Conservation (phyloP, 257 asterid genomes). For the Capsicum baccatum region DNA sequence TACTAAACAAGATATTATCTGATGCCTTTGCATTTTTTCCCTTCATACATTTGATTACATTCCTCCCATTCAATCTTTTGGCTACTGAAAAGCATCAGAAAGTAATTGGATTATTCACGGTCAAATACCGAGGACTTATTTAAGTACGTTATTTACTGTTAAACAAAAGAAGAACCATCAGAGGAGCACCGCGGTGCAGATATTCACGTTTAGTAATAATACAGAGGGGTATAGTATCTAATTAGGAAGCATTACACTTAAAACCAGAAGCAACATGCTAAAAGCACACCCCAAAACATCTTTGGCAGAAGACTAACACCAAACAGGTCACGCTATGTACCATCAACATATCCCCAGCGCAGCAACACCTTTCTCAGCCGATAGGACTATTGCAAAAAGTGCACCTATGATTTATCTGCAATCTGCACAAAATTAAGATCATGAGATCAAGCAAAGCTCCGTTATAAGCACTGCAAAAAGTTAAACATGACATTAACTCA, state of each 20-base stretch:
- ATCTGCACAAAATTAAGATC: conserved; percentile 33
- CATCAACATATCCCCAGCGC: not conserved
- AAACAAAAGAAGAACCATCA: not conserved
- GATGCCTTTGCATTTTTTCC: not conserved
- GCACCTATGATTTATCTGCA: conserved; percentile 36
- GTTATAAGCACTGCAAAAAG: not conserved
- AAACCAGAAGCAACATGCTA: not conserved
- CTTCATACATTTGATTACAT: not conserved
- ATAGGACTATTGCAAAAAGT: not conserved
- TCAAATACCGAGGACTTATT: not conserved
- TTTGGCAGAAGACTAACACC: conserved; percentile 1
- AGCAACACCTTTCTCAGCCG: conserved; percentile 21
- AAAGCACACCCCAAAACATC: not conserved
- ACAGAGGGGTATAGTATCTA: conserved; percentile 21
- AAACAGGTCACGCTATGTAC: not conserved
- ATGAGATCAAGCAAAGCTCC: not conserved
- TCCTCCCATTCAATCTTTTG: not conserved
- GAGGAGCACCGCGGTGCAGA: not conserved
- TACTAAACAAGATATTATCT: not conserved
- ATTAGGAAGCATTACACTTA: conserved; percentile 16
- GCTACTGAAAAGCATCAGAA: not conserved
- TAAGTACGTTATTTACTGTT: conserved; percentile 1
- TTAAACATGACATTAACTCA: not conserved
- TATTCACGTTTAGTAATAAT: not conserved
- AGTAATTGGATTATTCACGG: not conserved